Conservation (phyloP, 2,329 filamentous ascomycete species). For the Trematosphaeria pertusa region DNA sequence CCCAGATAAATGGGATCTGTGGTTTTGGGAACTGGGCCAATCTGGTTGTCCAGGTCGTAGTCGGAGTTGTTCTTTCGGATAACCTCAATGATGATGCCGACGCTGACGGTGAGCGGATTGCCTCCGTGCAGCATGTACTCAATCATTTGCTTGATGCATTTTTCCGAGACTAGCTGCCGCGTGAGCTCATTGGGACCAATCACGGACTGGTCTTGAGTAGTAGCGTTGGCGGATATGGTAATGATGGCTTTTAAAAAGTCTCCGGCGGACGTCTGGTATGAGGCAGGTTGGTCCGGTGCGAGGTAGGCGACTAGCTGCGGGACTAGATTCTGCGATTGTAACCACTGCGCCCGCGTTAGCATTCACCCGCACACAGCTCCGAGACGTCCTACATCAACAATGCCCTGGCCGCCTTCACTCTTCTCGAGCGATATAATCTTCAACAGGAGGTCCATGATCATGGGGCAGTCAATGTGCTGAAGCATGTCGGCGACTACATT, state of each 20-base stretch:
- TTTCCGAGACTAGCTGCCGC: constrained; percentile 86
- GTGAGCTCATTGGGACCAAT: constrained; percentile 98
- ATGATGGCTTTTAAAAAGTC: constrained; percentile 99
- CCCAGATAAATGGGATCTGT: constrained; percentile 97
- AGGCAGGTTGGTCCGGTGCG: constrained; percentile 81
- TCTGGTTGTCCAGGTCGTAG: constrained; percentile 91
- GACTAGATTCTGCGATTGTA: constrained; percentile 87
- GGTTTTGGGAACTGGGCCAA: constrained; percentile 78
- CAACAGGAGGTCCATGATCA: constrained; percentile 96
- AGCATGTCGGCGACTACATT: constrained; percentile 84
- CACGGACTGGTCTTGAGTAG: constrained; percentile 97
- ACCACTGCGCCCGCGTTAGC: constrained; percentile 68
- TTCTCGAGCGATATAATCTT: constrained; percentile 98
- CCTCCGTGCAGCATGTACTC: constrained; percentile 91
- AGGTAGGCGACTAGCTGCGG: constrained; percentile 87
- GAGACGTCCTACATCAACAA: constrained; percentile 76
- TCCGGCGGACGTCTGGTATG: constrained; percentile 93
- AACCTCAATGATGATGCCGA: constrained; percentile 97
- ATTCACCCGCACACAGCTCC: no score
- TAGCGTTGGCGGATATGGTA: constrained; percentile 97
- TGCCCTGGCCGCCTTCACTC: constrained; percentile 86
- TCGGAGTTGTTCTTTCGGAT: constrained; percentile 99
- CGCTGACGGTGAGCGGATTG: constrained; percentile 92
- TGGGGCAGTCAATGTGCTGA: constrained; percentile 93
- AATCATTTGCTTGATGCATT: constrained; percentile 85